Evolutionary conservation across 2,329 filamentous ascomycete species (phyloP).

Genomic region (Ophidiomyces ophidiicola): DNA sequence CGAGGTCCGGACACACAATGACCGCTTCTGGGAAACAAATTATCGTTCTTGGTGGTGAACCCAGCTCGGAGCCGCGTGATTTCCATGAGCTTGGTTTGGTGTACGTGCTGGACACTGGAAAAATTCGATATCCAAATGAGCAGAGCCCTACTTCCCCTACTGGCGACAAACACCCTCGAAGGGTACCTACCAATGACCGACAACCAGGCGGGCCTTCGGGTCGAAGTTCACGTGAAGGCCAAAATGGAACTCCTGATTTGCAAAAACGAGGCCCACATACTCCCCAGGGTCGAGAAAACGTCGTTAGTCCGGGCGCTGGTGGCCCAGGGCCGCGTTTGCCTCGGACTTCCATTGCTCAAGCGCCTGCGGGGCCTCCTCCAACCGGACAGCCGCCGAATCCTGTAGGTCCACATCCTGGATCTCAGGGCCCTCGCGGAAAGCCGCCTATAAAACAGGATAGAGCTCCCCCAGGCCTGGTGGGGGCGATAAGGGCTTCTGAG

Average conservation of each 20-base stretch:
- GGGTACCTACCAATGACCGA: constrained; percentile 35
- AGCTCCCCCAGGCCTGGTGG: constrained; percentile 33
- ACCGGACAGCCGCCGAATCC: constrained; percentile 52
- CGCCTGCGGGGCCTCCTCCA: constrained; percentile 51
- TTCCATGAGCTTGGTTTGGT: constrained; percentile 75
- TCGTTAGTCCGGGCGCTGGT: constrained; percentile 23
- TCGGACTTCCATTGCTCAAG: constrained; percentile 46
- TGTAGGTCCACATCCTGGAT: constrained; percentile 33
- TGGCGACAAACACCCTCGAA: constrained; percentile 30
- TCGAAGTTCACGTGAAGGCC: constrained; percentile 34
- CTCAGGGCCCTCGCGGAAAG: constrained; percentile 21
- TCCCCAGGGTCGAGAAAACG: constrained; percentile 35
- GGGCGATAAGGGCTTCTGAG: constrained; percentile 36
- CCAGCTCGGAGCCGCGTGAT: constrained; percentile 71
- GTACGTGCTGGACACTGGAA: constrained; percentile 86
- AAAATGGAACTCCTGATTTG: constrained; percentile 28
- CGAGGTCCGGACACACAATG: constrained; percentile 94
- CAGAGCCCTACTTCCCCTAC: constrained; percentile 28
- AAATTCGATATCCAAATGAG: constrained; percentile 92
- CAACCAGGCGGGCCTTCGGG: constrained; percentile 28
- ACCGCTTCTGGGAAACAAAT: constrained; percentile 86
- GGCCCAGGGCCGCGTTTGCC: constrained; percentile 43
- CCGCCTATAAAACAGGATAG: constrained; percentile 36
- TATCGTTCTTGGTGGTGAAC: constrained; percentile 85
- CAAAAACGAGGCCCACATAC: constrained; percentile 29